Evolutionary conservation across 306 rosid genomes (phyloP).

Genomic region (Cucumis hystrix): DNA sequence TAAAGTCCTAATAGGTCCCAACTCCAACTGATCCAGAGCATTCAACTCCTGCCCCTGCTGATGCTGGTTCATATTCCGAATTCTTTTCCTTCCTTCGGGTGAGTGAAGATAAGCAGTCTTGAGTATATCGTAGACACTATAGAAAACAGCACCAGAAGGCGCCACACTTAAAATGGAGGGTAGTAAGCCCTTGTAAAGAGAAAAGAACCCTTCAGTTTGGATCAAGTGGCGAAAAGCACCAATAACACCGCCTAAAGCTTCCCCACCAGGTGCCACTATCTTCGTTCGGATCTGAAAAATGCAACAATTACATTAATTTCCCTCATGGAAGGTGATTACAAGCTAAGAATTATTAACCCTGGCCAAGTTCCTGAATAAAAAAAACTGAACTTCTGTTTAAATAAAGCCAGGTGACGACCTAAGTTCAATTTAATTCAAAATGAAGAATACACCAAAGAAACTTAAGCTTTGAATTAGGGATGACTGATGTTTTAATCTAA

Average conservation of each 20-base stretch:
- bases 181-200: conserved; percentile 84
- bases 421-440: not conserved
- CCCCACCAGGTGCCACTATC: conserved; percentile 96
- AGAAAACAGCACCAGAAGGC: conserved; percentile 93
- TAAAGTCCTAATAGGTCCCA: conserved; percentile 77
- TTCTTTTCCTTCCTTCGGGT: conserved; percentile 78
- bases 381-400: not conserved
- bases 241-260: conserved; percentile 79
- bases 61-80: conserved; percentile 44
- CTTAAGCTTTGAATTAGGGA: not conserved
- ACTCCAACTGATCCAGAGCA: conserved; percentile 85
- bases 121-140: conserved; percentile 81
- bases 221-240: conserved; percentile 81
- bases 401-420: not conserved
- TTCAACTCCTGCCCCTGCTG: conserved; percentile 52
- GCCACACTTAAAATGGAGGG: conserved; percentile 96
- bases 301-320: not conserved
- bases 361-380: not conserved
- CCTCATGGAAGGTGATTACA: not conserved
- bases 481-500: not conserved
- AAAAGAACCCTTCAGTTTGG: conserved; percentile 81
- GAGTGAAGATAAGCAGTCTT: conserved; percentile 78
- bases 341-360: not conserved
- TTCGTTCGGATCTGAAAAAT: conserved; percentile 75
- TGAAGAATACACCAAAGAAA: not conserved